Conservation (phyloP, 148 eudicot genomes). For the Drosera capensis region DNA sequence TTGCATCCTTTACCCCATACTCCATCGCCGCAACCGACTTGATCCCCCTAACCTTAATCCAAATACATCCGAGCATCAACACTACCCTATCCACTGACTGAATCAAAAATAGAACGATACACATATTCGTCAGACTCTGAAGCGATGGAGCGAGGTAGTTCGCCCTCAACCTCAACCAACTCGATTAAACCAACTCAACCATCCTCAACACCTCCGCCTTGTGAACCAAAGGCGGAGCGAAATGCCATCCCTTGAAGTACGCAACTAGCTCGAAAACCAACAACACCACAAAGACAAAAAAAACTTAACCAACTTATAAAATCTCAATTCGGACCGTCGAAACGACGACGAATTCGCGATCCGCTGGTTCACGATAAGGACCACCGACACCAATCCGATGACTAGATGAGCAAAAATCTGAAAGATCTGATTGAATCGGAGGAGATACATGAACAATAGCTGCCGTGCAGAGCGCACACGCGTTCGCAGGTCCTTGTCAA, state of each 20-base stretch:
- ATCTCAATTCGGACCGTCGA: slow-evolving; percentile 17
- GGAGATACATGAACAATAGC: slow-evolving; percentile 31
- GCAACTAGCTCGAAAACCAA: slow-evolving; percentile 38
- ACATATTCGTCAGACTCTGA: slow-evolving; percentile 55
- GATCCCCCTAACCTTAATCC: slow-evolving; percentile 53
- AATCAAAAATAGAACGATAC: slow-evolving; percentile 57
- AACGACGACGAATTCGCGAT: slow-evolving; percentile 15
- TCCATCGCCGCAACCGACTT: slow-evolving; percentile 49
- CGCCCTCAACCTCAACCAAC: slow-evolving; percentile 54
- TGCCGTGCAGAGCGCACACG: slow-evolving; percentile 50
- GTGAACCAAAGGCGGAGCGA: slow-evolving; percentile 50
- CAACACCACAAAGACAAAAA: slow-evolving; percentile 26
- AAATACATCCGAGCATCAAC: slow-evolving; percentile 68
- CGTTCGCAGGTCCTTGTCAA: slow-evolving; percentile 6
- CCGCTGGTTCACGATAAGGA: slow-evolving; percentile 44
- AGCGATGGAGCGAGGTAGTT: slow-evolving; percentile 58
- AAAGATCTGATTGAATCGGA: slow-evolving; percentile 32
- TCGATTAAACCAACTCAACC: slow-evolving; percentile 44
- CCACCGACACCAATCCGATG: slow-evolving; percentile 15
- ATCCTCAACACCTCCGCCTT: slow-evolving; percentile 39
- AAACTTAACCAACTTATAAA: slow-evolving; percentile 30
- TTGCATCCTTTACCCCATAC: too few relatives aligned
- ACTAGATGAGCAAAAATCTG: slow-evolving; percentile 20
- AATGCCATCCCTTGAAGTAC: slow-evolving; percentile 71
- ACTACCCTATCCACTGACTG: slow-evolving; percentile 63